Base-by-base conservation (phyloP, 345 rosid species). In the Brassica nigra region DNA sequence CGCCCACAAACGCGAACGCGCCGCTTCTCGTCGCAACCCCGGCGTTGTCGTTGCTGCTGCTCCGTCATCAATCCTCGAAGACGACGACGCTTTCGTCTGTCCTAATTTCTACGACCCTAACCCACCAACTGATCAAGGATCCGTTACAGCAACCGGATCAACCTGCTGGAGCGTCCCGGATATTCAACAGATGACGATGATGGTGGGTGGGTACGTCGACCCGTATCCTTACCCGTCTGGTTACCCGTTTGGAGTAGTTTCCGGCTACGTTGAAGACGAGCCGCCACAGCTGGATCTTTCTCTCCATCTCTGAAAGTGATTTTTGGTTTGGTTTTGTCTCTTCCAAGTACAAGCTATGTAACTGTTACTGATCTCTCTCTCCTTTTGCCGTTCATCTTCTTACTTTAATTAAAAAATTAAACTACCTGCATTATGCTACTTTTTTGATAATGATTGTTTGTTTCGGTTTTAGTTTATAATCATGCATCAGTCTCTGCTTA, bases 1-100 rank as follows among this genome's bases (percentile, higher is more conserved):
- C 84, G 98, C 97, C 5, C 98, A 94, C 90, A 92, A 91, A 83
- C 88, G 97, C 8, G 98, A 94, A 85, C 83, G 98, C 76, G 98
- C 98, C 16, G 97, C 97, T 4, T 86, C 90, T 70, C 89, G 94
- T 11, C 82, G 92, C 28, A 87, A 85, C 84, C 67, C 77, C 71
- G 68, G 76, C 63, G 64, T 77, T 15, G 8, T 29, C 31, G 31
- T 29, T 12, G 6, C 4, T 16, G 66, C 84, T 64, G 8, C 59
- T 33, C 42, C 42, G 9, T 8, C 62, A 0, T 37, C 86, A 49
- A 15, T 54, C 70, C 71, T 81, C 64, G 69, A 49, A 76, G 49
- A 49, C 80, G 65, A 29, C 59, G 15, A 37, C 20, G 5, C 78
- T 0, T 49, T 76, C 18, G 2, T 67, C 4, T 77, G 63, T 71